A percentile compares a stretch with the other conserved stretches of the same genome.
phyloP scores from a whole-genome alignment of 202 grass and related monocot genomes.

The Carex sylvatica region DNA sequence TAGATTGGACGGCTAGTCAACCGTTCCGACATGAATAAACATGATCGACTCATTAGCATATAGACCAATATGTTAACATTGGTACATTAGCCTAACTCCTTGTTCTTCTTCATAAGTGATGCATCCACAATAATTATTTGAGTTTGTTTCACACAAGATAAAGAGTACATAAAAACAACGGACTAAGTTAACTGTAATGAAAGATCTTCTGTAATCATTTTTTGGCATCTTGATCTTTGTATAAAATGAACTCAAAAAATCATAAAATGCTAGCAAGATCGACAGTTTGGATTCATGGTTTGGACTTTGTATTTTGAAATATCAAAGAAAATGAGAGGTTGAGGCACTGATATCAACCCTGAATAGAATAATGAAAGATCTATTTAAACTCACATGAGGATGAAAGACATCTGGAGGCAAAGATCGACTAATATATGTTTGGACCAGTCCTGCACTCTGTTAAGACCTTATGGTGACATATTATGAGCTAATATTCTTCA shows the following conservation, averaged over 20 bases:
- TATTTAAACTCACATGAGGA: conserved; percentile 50
- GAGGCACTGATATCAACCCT: not conserved
- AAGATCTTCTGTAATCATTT: not conserved
- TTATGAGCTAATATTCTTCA: conserved; percentile 29
- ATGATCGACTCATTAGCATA: too few relatives aligned
- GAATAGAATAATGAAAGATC: not conserved
- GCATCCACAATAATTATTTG: not conserved
- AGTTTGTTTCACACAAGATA: not conserved
- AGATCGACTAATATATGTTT: conserved; percentile 60
- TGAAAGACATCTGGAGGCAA: conserved; percentile 47
- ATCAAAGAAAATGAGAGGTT: not conserved
- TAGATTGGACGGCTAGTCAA: too few relatives aligned
- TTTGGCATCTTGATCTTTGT: not conserved
- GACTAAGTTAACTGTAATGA: not conserved
- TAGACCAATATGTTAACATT: too few relatives aligned
- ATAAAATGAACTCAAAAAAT: not conserved
- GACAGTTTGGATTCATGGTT: conserved; percentile 3
- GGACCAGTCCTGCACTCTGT: conserved; percentile 73
- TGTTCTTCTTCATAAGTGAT: not conserved
- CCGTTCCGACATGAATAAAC: too few relatives aligned
- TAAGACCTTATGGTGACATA: conserved; percentile 53
- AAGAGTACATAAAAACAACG: not conserved
- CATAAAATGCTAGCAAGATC: not conserved
- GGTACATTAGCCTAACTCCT: not conserved
- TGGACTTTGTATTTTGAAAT: not conserved